Evolutionary conservation across 495 filamentous ascomycete species (phyloP).

Genomic region (Tuber aestivum): DNA sequence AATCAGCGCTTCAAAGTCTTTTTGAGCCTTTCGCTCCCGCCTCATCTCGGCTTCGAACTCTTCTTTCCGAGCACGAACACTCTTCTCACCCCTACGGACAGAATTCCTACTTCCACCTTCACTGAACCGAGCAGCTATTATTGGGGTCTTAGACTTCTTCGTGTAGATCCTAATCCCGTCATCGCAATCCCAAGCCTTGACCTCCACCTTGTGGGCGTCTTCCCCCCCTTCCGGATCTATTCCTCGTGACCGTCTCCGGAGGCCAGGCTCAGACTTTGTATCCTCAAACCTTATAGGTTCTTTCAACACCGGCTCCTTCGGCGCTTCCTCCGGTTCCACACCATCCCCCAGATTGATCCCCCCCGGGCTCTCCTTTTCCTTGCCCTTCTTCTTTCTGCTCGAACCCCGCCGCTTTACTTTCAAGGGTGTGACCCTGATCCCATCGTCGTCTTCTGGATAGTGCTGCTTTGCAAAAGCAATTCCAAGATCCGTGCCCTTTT

Average conservation of each 20-base stretch:
- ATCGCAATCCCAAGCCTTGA: constrained; percentile 39
- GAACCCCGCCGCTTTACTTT: constrained; percentile 35
- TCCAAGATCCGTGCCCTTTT: constrained; percentile 7
- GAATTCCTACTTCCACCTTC: constrained; percentile 30
- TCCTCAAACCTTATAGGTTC: constrained; percentile 2
- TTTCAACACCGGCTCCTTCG: background rate
- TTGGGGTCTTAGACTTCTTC: constrained; percentile 32
- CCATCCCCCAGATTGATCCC: constrained; percentile 25
- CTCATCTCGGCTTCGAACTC: constrained; percentile 39
- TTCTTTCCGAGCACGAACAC: constrained; percentile 37
- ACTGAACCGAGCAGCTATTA: constrained; percentile 24
- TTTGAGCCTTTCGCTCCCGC: constrained; percentile 27
- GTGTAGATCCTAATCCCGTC: constrained; percentile 41
- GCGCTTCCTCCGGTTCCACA: constrained; percentile 30
- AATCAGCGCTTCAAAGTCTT: constrained; percentile 32
- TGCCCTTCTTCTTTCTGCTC: constrained; percentile 34
- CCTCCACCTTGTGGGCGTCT: constrained; percentile 27
- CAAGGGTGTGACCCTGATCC: constrained; percentile 39
- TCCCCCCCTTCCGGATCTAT: constrained; percentile 20
- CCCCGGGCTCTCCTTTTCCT: constrained; percentile 21
- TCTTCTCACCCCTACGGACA: constrained; percentile 39
- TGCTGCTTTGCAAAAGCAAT: background rate
- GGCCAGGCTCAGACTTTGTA: constrained; percentile 1
- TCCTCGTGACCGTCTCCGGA: constrained; percentile 1
- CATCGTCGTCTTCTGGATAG: constrained; percentile 35